Evolutionary conservation across 1,139 yeast species (phyloP).

Genomic region (Pichia terricola): DNA sequence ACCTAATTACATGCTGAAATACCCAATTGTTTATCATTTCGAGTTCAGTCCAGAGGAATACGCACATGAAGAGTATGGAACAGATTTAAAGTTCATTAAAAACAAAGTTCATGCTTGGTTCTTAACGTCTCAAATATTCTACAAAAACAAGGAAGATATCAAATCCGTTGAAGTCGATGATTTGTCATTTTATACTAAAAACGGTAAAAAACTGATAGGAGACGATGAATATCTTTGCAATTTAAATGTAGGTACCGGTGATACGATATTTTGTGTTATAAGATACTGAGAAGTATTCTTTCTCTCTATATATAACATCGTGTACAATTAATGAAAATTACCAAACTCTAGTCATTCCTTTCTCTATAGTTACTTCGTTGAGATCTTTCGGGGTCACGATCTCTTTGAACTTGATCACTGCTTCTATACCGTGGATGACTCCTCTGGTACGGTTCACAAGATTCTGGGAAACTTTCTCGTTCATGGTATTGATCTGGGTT

Average conservation of each 20-base stretch:
- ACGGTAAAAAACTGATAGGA: slow-evolving; percentile 19
- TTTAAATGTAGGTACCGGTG: slow-evolving; percentile 59
- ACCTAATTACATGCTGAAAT: slow-evolving; percentile 22
- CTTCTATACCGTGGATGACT: no score
- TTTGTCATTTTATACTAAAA: slow-evolving; percentile 27
- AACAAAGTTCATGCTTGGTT: slow-evolving; percentile 42
- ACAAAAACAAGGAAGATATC: slow-evolving; percentile 20
- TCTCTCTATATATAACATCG: slow-evolving; percentile 3
- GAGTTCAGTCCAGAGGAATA: slow-evolving; percentile 80
- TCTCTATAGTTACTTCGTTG: no score
- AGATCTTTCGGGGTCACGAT: no score
- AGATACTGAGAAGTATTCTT: slow-evolving; percentile 1
- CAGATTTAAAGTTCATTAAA: slow-evolving; percentile 55
- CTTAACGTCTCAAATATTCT: slow-evolving; percentile 39
- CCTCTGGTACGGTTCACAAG: not conserved
- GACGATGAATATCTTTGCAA: slow-evolving; percentile 50
- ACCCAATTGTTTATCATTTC: slow-evolving; percentile 51
- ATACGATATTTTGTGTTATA: slow-evolving; percentile 43
- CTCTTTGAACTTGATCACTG: no score
- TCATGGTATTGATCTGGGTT: no score
- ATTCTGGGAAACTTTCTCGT: not conserved
- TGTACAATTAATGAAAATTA: no score
- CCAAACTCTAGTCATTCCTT: no score
- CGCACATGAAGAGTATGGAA: slow-evolving; percentile 62
- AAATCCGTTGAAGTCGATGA: slow-evolving; percentile 25